Base-by-base conservation (phyloP, 1,139 yeast genomes). In the Taiozyma onychis region DNA sequence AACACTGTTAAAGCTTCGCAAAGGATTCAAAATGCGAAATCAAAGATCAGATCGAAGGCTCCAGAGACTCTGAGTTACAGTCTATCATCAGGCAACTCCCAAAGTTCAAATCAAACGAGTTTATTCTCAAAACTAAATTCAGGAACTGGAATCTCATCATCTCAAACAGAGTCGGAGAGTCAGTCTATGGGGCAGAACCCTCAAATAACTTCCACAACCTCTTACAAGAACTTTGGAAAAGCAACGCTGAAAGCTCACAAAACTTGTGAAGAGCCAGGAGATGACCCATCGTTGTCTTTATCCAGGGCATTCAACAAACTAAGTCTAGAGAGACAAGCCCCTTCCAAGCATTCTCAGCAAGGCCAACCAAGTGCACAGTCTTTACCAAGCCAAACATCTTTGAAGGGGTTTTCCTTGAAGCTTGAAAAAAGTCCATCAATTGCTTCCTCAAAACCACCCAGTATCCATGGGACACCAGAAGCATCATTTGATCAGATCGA, bases 401-500 rank as follows among this genome's bases (percentile, higher is more conserved):
- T 37, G 24, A 37, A 18, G 41, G 44, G 49, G 4, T 47, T 49
- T 27, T 49, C 46, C 10, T 43, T 34, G 30, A 48, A 39, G 32
- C 44, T 49, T 18, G 43, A 44, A 3, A 42, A 48, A 4, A 16
- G 37, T 22, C 22, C 22, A 8, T 8, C 14, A 9, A 21, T 10
- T 2, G 6, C 13, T 6, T 21, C 41, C 9, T 37, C 41, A 2
- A 37, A 37, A 37, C 24, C 24, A 18, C 3, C 14, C 6, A 37
- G 41, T 18, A 37, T 16, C 14, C 22, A 47, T 14, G 51, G 27
- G 3, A 46, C 51, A 13, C 47, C 48, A 10, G 58, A 55, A 3
- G 50, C 39, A 6, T 54, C 59, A 7, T 47, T 43, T 30, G 60
- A 57, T 10, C 55, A 57, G 8, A 28, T 53, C 42, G 61, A 57